These are phyloP conservation scores for Prunus mongolica DNA, from an alignment of 306 rosid genomes.

Conservation along the genomic window DNA sequence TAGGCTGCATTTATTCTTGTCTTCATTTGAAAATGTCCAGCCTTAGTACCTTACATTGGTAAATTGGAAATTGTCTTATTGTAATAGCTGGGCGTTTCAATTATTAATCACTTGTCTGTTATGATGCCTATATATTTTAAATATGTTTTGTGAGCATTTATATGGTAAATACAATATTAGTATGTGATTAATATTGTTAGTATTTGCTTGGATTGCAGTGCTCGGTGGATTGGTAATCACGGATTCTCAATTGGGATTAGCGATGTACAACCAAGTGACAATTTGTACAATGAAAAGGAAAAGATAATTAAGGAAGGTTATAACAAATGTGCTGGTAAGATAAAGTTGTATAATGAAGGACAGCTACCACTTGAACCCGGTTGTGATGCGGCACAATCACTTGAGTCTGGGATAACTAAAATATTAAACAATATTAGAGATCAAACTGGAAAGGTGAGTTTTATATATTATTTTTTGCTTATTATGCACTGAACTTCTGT, in stretches of 20 bases:
- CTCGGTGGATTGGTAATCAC: conserved; percentile 96
- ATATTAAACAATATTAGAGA: conserved; percentile 63
- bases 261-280: conserved; percentile 82
- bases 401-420: conserved; percentile 59
- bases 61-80: background rate
- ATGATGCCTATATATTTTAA: background rate
- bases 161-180: conserved; percentile 15
- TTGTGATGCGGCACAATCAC: conserved; percentile 90
- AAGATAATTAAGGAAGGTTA: conserved; percentile 52
- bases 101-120: background rate
- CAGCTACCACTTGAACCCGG: conserved; percentile 68
- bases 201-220: conserved; percentile 55
- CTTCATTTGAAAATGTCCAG: background rate
- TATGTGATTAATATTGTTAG: conserved; percentile 16
- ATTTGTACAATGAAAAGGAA: conserved; percentile 45
- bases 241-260: conserved; percentile 97
- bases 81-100: background rate
- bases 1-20: background rate
- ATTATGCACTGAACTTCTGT: background rate
- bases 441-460: conserved; percentile 60
- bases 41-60: too few relatives aligned
- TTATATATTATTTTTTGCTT: background rate
- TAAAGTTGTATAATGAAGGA: conserved; percentile 59
- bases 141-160: conserved; percentile 6
- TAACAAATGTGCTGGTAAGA: conserved; percentile 50